Base-by-base conservation (phyloP, 1,284 basidiomycete species). In the Meira nashicola region DNA sequence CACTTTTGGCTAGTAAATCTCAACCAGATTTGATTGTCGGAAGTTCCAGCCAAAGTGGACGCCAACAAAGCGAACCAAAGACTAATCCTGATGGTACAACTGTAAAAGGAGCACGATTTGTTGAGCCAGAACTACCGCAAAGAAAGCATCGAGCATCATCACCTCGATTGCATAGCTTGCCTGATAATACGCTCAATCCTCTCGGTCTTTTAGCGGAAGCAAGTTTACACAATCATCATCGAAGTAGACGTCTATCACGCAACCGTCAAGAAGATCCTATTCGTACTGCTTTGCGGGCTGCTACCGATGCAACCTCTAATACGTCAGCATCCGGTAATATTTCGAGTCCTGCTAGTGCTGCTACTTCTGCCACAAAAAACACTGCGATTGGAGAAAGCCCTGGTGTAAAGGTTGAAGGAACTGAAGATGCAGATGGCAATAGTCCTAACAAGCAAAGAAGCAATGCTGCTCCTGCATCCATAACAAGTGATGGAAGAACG, bases 131-230 rank as follows among this genome's bases (percentile, higher is more conserved):
- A 12, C 11, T 17, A 11, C 28, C 57, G 12, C 14, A 39, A 12
- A 38, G 58, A 28, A 46, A 21, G 11, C 44, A 43, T n/a, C 39
- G 51, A 23, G 40, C 14, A 9, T 15, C 39, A 23, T 55, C 54
- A 7, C 58, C 62, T 89, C 90, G 86, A 84, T 68, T 63, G 76
- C 57, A 71, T 77, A 69, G 71, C 65, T 66, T 84, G 87, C 78
- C 76, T 1, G 74, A 77, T 63, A 74, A 73, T 59, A 70, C 74
- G 14, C 66, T 78, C 58, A 78, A 76, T 50, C 74, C 76, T 21
- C 68, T 78, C 3, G 76, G 77, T n/a, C 61, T 78, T n/a, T 67
- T 78, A 10, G 76, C 76, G 23, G 76, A 78, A 51, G 76, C 76
- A 17, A 75, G 73, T 55, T 56, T 78, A 28, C 73, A 76, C 59